These are phyloP conservation scores for Casaregolazyma suthepensis DNA, from an alignment of 1,139 yeast genomes.

Conservation along the genomic window DNA sequence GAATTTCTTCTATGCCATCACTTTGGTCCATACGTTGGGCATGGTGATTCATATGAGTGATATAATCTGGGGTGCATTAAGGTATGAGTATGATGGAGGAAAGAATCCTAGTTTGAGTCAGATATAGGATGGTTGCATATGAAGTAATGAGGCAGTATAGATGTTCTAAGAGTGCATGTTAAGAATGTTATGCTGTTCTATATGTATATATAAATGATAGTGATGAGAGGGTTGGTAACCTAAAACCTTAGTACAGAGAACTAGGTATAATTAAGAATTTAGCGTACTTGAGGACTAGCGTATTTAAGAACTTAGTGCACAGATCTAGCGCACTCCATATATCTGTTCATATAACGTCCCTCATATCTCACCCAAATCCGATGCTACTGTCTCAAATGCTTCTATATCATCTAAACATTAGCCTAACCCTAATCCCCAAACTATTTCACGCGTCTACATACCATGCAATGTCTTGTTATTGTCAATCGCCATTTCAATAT, in stretches of 20 bases:
- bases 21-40: conserved; percentile 71
- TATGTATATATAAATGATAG: too few species aligned
- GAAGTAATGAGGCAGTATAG: background rate
- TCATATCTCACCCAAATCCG: background rate
- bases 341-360: too few species aligned
- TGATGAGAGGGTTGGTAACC: too few species aligned
- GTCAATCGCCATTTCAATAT: conserved; percentile 18
- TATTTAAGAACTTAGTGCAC: too few species aligned
- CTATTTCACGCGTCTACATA: conserved; percentile 2
- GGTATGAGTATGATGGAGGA: conserved; percentile 60
- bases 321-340: too few species aligned
- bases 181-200: too few species aligned
- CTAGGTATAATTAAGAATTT: too few species aligned
- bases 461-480: conserved; percentile 21
- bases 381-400: conserved; percentile 7
- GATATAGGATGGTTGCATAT: conserved; percentile 14
- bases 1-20: conserved; percentile 91
- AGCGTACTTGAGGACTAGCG: too few species aligned
- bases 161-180: too few species aligned
- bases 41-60: conserved; percentile 68
- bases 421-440: background rate
- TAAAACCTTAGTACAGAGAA: too few species aligned
- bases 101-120: conserved; percentile 25
- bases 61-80: conserved; percentile 73
- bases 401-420: conserved; percentile 6